Evolutionary conservation across 129 eudicot genomes (phyloP).

Genomic region (Pseudognaphalium luteoalbum): DNA sequence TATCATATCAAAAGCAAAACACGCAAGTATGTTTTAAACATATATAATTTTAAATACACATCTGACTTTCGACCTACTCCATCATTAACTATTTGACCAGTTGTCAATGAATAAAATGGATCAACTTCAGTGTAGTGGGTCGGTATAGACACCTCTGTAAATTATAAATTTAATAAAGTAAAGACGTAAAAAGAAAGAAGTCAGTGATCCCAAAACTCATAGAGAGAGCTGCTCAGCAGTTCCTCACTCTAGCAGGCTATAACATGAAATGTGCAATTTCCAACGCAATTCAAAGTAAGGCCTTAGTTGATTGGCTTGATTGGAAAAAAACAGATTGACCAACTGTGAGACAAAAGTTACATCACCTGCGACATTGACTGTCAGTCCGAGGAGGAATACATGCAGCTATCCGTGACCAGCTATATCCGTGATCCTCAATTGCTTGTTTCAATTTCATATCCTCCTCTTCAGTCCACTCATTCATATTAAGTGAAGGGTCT

Average conservation of each 20-base stretch:
- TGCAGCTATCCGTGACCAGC: conserved; percentile 81
- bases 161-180: too few species aligned
- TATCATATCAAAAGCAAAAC: background rate
- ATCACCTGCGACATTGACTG: conserved; percentile 79
- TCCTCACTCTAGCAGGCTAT: too few species aligned
- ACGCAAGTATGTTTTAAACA: background rate
- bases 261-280: too few species aligned
- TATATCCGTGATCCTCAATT: conserved; percentile 52
- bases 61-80: background rate
- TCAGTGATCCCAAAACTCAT: too few species aligned
- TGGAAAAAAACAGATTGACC: background rate
- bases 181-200: too few species aligned
- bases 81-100: background rate
- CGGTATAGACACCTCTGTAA: background rate
- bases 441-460: conserved; percentile 63
- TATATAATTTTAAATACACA: too few species aligned
- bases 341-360: background rate
- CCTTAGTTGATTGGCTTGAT: too few species aligned
- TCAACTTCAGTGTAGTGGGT: background rate
- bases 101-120: background rate
- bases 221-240: too few species aligned
- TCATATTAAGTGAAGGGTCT: conserved; percentile 68
- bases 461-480: conserved; percentile 81
- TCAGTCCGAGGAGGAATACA: conserved; percentile 82
- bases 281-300: too few species aligned